Base-by-base conservation (phyloP, 2,329 filamentous ascomycete genomes). In the Pseudogymnoascus sp. region DNA sequence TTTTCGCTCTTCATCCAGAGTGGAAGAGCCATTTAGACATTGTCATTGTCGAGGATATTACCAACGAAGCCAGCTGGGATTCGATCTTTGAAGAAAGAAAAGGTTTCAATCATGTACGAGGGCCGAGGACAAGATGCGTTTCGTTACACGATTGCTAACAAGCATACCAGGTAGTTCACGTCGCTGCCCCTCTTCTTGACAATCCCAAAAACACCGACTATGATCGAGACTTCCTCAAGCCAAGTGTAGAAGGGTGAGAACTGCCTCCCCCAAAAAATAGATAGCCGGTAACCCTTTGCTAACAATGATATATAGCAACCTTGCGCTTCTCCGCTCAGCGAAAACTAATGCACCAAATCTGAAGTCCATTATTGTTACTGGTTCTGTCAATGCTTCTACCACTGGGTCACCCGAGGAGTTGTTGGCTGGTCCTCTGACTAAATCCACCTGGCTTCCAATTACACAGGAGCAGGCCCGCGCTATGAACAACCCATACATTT, bases 351-450 rank as follows among this genome's bases (percentile, higher is more conserved):
- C 71, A 5, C 68, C 71, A 21, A 69, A 54, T 21, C 64, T 75
- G 45, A 74, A 74, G 63, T 69, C 70, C 14, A 69, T 74, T 37
- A 71, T 64, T 8, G 70, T 75, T 11, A 74, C 73, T 3, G 71
- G 73, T 34, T 71, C 69, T 21, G 66, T 75, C 62, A 48, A 48
- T 48, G 69, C 72, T 14, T 65, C 69, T 36, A 73, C 70, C 0
- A 72, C 69, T 0, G 43, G 43, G 21, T 48, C 43, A 14, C 72
- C 71, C 7, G 66, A 69, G 37, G 72, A 73, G 21, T 67, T 72
- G 21, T 63, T 62, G 19, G 65, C 66, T 4, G 67, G 68, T 19
- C 65, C 67, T 8, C 68, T 71, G 61, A 68, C 66, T 16, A 69
- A 64, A 48, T 61, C 64, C 25, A 67, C 67, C 34, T 73, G 71